Conservation (phyloP, 495 filamentous ascomycete genomes). For the Aspergillus bridgeri region DNA sequence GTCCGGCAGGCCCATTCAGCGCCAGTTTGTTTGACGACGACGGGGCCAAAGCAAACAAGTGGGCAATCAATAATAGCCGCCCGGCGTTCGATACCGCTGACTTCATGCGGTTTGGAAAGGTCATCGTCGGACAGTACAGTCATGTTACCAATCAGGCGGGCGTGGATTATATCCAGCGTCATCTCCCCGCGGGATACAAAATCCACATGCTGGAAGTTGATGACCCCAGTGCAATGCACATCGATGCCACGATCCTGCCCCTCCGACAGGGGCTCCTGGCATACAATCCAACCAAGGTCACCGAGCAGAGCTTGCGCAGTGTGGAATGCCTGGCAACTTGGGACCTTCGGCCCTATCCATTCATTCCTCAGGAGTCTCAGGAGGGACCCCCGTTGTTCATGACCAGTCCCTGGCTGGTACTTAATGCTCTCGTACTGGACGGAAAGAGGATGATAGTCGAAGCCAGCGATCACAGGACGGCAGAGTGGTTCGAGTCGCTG, state of each 20-base stretch:
- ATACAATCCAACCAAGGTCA: constrained; percentile 19
- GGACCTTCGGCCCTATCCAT: constrained; percentile 11
- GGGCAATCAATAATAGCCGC: constrained; percentile 25
- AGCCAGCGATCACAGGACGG: constrained; percentile 12
- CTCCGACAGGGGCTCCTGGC: constrained; percentile 19
- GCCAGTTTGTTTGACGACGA: constrained; percentile 2
- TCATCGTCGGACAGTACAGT: constrained; percentile 22
- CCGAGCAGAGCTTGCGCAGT: constrained; percentile 2
- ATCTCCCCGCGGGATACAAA: constrained; percentile 16
- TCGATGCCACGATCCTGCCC: constrained; percentile 24
- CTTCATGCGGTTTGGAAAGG: constrained; percentile 27
- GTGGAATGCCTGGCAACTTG: not conserved
- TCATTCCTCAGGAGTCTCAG: constrained; percentile 3
- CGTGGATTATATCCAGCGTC: constrained; percentile 19
- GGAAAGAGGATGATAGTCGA: constrained; percentile 20
- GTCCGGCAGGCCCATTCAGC: constrained; percentile 6
- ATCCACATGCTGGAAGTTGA: constrained; percentile 21
- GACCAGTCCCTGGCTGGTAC: constrained; percentile 16
- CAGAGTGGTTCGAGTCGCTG: constrained; percentile 12
- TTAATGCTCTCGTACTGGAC: constrained; percentile 21
- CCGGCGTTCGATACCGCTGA: constrained; percentile 30
- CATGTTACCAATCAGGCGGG: constrained; percentile 26
- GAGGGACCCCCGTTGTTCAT: constrained; percentile 16
- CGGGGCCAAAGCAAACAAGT: not conserved
- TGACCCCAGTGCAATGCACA: constrained; percentile 24